Evolutionary conservation across 805 yeast genomes (phyloP), one percentile per base, ranked within the genome.

Genomic region (Myxozyma nipponensis): DNA sequence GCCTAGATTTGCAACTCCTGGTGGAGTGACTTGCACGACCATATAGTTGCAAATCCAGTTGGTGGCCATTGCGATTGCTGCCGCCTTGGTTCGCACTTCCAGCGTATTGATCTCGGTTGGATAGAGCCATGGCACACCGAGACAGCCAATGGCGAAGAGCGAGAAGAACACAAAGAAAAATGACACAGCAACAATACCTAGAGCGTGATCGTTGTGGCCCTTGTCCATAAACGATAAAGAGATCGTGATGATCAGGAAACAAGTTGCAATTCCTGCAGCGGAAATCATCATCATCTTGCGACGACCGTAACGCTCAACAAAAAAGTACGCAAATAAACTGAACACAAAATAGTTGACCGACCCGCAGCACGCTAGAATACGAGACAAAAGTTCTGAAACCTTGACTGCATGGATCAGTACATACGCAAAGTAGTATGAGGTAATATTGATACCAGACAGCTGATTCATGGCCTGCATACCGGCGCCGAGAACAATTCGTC

Each of bases 21-120:
- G 71, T 19, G 86, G 88, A 1, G 85, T 79, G 58, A 81, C 76
- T 82, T 81, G 78, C 46, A 81, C 86, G 39, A 82, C 82, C 53
- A 80, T 74, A 58, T 80, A 82, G 66, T 81, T 81, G 59, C 73
- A 74, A 23, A 77, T 64, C 86, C 86, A 82, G 69, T 82, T 82
- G 46, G 81, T 74, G 49, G 82, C 79, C 6, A 85, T 80, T 9
- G 84, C 77, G 21, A 80, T 67, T 32, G 83, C 82, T 28, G 83
- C 74, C 40, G 81, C 80, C 36, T 77, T 75, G 10, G 83, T 77
- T 67, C 85, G 78, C 28, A 75, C 75, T 59, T 75, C 75, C 62
- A 78, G 72, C 3, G 84, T 75, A 59, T 77, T 75, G 54, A 81
- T 73, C 68, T 82, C 86, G 28, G 84, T 79, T 21, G 85, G 83